phyloP scores from a whole-genome alignment of 805 yeast species.

The Torulaspora delbrueckii region DNA sequence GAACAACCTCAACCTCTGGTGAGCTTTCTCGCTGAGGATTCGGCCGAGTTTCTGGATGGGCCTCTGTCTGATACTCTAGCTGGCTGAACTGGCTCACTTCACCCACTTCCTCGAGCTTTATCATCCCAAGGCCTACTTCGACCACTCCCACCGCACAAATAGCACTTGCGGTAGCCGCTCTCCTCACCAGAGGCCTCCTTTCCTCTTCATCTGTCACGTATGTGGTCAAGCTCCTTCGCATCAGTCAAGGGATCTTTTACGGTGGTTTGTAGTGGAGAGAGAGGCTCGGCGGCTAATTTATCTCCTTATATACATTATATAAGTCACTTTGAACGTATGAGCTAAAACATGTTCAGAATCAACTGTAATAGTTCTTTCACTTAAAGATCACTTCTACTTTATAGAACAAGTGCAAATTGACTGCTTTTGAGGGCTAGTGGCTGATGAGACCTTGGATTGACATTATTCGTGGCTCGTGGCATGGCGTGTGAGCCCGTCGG shows the following conservation, averaged over 20 bases:
- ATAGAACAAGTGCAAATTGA: not conserved
- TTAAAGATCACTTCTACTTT: not conserved
- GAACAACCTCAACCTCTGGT: too few species aligned
- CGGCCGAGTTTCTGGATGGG: too few species aligned
- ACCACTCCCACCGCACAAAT: conserved; percentile 6
- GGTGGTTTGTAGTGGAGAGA: not conserved
- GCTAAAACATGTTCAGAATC: not conserved
- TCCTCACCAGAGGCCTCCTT: not conserved
- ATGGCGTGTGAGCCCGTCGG: not conserved
- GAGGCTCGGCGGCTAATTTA: conserved; percentile 4
- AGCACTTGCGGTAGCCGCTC: conserved; percentile 8
- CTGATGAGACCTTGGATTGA: not conserved
- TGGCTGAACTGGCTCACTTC: not conserved
- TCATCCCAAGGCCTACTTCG: conserved; percentile 2
- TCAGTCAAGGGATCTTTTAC: not conserved
- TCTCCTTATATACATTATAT: not conserved
- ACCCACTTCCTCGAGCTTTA: conserved; percentile 1
- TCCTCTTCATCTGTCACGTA: not conserved
- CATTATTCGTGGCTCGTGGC: not conserved
- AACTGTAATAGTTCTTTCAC: not conserved
- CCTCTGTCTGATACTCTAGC: too few species aligned
- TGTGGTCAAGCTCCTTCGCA: conserved; percentile 10
- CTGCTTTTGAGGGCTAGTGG: not conserved
- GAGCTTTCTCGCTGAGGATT: too few species aligned
- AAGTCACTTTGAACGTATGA: not conserved